Evolutionary conservation across 371 early-diverging fungal species (phyloP), one percentile per base, ranked within the genome.

Genomic region (Mucor racemosus): DNA sequence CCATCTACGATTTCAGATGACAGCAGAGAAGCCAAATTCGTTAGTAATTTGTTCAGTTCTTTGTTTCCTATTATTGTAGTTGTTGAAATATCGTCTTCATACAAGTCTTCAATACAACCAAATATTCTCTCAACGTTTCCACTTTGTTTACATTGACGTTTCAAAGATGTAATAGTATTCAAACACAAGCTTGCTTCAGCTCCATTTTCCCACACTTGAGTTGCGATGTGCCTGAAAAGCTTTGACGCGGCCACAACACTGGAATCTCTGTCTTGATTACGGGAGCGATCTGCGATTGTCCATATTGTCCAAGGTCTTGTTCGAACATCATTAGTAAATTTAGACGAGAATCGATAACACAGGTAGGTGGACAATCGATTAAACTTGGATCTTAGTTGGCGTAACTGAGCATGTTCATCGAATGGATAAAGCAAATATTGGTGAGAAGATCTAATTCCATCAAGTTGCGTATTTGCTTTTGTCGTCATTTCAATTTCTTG

Each of bases 371-470:
- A 56, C 42, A 58, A 38, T 44, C 48, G 46, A 64, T 64, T 44
- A 19, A 63, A 63, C 40, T 63, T 63, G 55, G 55, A 63, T 34
- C 63, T 63, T 21, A 63, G 42, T 63, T 41, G 54, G 53, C 39
- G 59, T 67, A 61, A 17, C 34, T 72, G 65, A n/a, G 58, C 65
- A 61, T 60, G 57, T 39, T 65, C 61, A 61, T 69, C 62, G 42
- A 69, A 69, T 11, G 62, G 65, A 64, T 69, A 65, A 31, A 69
- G 65, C n/a, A 69, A 48, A 48, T 46, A 31, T 60, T 60, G 60
- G 7, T 50, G 21, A 63, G 62, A 69, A 65, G 35, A 36, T 36
- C 48, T 41, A 59, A 55, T 58, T 57, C 55, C 58, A 42, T 62
- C 57, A 44, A 56, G 39, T 38, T 39, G 9, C 17, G 14, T 44